These are phyloP conservation scores for Aschersonia sp. DNA, from an alignment of 2,329 filamentous ascomycete genomes.

Conservation along the genomic window DNA sequence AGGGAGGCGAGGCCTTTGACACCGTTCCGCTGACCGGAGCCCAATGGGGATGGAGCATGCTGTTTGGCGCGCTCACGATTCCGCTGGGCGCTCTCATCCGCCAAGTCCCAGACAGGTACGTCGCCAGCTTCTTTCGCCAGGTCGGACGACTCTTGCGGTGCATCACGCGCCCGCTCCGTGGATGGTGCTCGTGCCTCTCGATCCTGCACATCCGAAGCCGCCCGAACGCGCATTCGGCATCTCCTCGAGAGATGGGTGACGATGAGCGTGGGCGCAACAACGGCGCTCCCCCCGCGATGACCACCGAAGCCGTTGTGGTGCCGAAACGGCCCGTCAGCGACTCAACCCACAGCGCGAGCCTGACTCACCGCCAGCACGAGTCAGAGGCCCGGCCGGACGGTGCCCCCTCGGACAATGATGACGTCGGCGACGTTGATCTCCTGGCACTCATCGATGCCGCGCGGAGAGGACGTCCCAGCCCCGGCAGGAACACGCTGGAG, in stretches of 20 bases:
- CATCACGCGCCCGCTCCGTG: constrained; percentile 9
- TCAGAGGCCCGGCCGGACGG: not conserved
- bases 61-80: constrained; percentile 53
- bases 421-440: constrained; percentile 13
- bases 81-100: constrained; percentile 37
- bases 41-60: constrained; percentile 57
- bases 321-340: constrained; percentile 2
- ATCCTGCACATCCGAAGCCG: constrained; percentile 9
- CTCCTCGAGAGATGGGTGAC: constrained; percentile 10
- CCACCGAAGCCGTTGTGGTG: not conserved
- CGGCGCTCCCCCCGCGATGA: not conserved
- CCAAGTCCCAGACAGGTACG: constrained; percentile 22
- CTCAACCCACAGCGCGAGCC: constrained; percentile 3
- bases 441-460: constrained; percentile 16
- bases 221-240: constrained; percentile 7
- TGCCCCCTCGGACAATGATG: not conserved
- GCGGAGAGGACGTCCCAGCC: constrained; percentile 10
- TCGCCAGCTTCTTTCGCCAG: constrained; percentile 13
- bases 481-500: constrained; percentile 18
- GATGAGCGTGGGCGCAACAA: constrained; percentile 2
- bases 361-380: not conserved
- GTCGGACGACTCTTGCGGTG: constrained; percentile 8
- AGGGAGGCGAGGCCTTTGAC: constrained; percentile 54
- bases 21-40: constrained; percentile 44
- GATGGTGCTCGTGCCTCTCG: constrained; percentile 8